A percentile compares a stretch with the other conserved stretches of the same genome.
These are phyloP conservation scores for Sporothrix variecibatus DNA, from an alignment of 2,329 filamentous ascomycete genomes.

Conservation along the genomic window DNA sequence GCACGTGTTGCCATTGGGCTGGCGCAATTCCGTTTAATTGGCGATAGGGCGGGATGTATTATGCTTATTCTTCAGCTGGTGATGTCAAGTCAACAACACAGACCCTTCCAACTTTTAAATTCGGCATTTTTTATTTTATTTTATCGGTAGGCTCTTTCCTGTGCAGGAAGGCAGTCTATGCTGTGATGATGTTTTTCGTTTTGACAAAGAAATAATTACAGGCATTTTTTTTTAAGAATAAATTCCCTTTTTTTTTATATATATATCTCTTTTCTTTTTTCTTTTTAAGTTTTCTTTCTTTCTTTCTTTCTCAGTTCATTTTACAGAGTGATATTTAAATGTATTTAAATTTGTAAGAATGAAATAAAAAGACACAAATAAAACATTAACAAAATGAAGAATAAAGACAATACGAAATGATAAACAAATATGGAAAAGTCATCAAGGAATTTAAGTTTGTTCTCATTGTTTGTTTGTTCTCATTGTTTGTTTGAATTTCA, in stretches of 20 bases:
- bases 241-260: too few species aligned
- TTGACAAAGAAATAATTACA: too few species aligned
- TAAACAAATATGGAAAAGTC: background rate
- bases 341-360: background rate
- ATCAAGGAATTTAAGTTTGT: too few species aligned
- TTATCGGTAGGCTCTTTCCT: background rate
- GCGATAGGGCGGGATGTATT: background rate
- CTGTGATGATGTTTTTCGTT: too few species aligned
- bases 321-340: too few species aligned
- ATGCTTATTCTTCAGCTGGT: conserved; percentile 5
- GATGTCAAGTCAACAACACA: background rate
- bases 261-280: too few species aligned
- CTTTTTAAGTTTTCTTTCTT: too few species aligned
- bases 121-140: background rate
- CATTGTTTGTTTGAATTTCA: background rate
- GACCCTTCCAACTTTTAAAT: background rate
- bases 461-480: too few species aligned
- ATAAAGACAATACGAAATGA: background rate
- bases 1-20: background rate
- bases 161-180: too few species aligned
- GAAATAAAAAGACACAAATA: background rate
- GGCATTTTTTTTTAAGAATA: too few species aligned
- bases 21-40: background rate
- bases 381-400: background rate
- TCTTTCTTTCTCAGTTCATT: too few species aligned